Percentiles rank a stretch among this genome's conserved stretches.
Evolutionary conservation across 345 rosid genomes (phyloP).

Genomic region (Atalantia buxifolia): DNA sequence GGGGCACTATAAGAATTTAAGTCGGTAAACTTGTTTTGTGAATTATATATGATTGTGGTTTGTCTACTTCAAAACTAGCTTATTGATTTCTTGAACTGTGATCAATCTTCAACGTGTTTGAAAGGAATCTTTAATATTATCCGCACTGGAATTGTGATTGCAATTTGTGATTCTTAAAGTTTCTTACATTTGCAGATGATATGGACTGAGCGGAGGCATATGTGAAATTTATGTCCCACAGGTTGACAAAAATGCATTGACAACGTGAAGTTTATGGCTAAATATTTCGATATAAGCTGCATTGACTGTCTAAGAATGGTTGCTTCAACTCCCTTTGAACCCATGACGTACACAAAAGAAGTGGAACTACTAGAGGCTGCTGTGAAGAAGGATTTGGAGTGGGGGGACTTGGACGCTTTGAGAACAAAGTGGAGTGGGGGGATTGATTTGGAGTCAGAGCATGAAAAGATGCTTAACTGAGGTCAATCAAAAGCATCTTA

Average conservation of each 20-base stretch:
- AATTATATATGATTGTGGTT: too few relatives aligned
- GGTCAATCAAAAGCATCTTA: slow-evolving; percentile 75
- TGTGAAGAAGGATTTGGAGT: too few relatives aligned
- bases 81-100: too few relatives aligned
- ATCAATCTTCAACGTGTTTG: too few relatives aligned
- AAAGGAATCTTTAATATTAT: too few relatives aligned
- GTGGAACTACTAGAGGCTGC: slow-evolving; percentile 34
- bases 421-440: slow-evolving; percentile 91
- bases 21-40: too few relatives aligned
- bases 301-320: slow-evolving; percentile 68
- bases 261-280: slow-evolving; percentile 88
- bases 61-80: too few relatives aligned
- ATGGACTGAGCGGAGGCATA: slow-evolving; percentile 97
- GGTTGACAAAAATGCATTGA: slow-evolving; percentile 72
- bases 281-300: slow-evolving; percentile 64
- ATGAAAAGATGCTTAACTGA: slow-evolving; percentile 95
- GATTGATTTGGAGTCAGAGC: slow-evolving; percentile 89
- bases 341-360: slow-evolving; percentile 79
- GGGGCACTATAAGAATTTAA: too few relatives aligned
- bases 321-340: slow-evolving; percentile 73
- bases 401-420: slow-evolving; percentile 54
- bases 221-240: slow-evolving; percentile 69
- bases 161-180: not conserved
- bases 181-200: slow-evolving; percentile 49
- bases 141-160: too few relatives aligned